Evolutionary conservation across 1,139 yeast genomes (phyloP).

Genomic region (Yamadazyma oceani): DNA sequence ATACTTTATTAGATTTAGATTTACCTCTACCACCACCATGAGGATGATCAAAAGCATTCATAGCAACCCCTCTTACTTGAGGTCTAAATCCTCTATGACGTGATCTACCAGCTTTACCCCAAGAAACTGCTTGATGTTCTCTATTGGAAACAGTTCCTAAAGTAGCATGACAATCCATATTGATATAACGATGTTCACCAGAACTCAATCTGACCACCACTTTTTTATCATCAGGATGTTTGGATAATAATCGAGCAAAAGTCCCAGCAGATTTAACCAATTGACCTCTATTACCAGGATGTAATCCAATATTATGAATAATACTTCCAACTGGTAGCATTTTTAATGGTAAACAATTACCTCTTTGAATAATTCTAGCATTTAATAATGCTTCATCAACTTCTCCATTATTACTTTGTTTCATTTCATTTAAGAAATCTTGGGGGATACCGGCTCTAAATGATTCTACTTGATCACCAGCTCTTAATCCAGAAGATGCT

Average conservation of each 20-base stretch:
- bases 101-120: conserved; percentile 97
- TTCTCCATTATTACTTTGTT: conserved; percentile 61
- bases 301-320: conserved; percentile 82
- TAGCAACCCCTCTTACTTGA: conserved; percentile 95
- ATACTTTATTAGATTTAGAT: conserved; percentile 90
- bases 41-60: conserved; percentile 98
- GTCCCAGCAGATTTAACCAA: conserved; percentile 94
- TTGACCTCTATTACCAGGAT: conserved; percentile 80
- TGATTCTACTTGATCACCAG: conserved; percentile 88
- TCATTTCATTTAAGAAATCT: conserved; percentile 71
- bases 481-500: conserved; percentile 91
- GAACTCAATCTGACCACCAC: conserved; percentile 83
- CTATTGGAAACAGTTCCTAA: conserved; percentile 93
- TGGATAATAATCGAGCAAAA: conserved; percentile 84
- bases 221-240: conserved; percentile 64
- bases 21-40: conserved; percentile 99
- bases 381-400: conserved; percentile 90
- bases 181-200: conserved; percentile 92
- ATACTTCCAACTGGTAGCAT: conserved; percentile 95
- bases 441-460: conserved; percentile 87
- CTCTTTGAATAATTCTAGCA: conserved; percentile 85
- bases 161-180: conserved; percentile 87
- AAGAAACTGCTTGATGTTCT: conserved; percentile 83
- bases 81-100: conserved; percentile 95
- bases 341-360: conserved; percentile 88